Evolutionary conservation across 441 rosid genomes (phyloP).

Genomic region (Hura crepitans): DNA sequence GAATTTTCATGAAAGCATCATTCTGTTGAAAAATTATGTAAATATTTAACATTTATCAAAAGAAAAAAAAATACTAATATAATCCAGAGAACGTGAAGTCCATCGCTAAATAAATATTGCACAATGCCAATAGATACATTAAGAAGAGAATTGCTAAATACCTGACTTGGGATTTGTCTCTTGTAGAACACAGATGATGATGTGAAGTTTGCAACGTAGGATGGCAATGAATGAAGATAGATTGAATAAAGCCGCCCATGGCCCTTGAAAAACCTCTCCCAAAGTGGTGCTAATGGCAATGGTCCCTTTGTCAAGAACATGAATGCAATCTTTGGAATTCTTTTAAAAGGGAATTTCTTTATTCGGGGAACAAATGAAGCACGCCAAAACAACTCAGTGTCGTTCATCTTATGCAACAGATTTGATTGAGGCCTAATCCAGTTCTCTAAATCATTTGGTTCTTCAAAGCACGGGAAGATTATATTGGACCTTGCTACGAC

Average conservation of each 20-base stretch:
- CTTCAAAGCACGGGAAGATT: slow-evolving; percentile 38
- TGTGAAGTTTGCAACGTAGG: slow-evolving; percentile 44
- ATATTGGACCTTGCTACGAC: slow-evolving; percentile 39
- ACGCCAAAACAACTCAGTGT: slow-evolving; percentile 69
- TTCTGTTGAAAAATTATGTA: neutral
- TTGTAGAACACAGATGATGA: slow-evolving; percentile 56
- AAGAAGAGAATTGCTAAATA: slow-evolving; percentile 21
- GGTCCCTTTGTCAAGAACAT: slow-evolving; percentile 90
- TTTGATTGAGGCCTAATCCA: slow-evolving; percentile 53
- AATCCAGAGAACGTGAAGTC: neutral
- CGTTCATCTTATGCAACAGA: slow-evolving; percentile 31
- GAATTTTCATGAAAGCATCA: neutral
- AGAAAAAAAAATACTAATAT: neutral
- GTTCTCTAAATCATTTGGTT: slow-evolving; percentile 32
- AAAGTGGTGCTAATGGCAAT: slow-evolving; percentile 65
- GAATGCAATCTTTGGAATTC: slow-evolving; percentile 74
- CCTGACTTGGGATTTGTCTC: slow-evolving; percentile 91
- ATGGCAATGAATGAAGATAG: slow-evolving; percentile 66
- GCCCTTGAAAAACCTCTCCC: slow-evolving; percentile 82
- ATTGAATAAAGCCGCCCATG: slow-evolving; percentile 61
- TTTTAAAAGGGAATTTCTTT: slow-evolving; percentile 50
- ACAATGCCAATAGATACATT: neutral
- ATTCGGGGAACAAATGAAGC: slow-evolving; percentile 68
- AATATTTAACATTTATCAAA: neutral
- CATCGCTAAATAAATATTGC: neutral